Conservation (phyloP, 805 yeast genomes). For the Starmerella apicola region DNA sequence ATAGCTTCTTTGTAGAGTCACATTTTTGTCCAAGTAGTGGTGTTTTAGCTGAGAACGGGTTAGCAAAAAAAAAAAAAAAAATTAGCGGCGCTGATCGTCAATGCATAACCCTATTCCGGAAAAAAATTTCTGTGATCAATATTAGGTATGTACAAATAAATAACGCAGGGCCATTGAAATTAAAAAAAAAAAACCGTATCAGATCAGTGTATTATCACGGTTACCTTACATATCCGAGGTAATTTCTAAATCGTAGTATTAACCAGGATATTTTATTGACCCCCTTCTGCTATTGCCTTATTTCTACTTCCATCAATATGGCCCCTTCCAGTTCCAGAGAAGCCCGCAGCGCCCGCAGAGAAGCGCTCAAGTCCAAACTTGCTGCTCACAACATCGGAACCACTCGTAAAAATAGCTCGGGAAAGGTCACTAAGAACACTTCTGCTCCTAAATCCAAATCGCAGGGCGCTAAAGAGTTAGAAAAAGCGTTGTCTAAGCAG, state of each 20-base stretch:
- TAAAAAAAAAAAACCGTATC: too few relatives aligned
- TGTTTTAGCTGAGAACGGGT: too few relatives aligned
- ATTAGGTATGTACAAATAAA: not conserved
- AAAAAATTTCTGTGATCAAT: not conserved
- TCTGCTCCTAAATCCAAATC: not conserved
- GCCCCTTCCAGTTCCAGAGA: slow-evolving; percentile 1
- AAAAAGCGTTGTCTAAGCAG: too few relatives aligned
- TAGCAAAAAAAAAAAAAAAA: not conserved
- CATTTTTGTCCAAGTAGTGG: too few relatives aligned
- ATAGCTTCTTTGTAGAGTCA: not conserved
- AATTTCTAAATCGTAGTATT: too few relatives aligned
- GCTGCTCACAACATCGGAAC: not conserved
- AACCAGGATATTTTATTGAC: too few relatives aligned
- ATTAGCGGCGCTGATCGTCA: not conserved
- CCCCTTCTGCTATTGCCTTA: not conserved
- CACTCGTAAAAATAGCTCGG: not conserved
- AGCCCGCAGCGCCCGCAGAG: slow-evolving; percentile 14
- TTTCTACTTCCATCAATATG: not conserved
- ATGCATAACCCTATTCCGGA: slow-evolving; percentile 1
- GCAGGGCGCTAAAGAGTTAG: too few relatives aligned
- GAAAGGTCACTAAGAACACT: not conserved
- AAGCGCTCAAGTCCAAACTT: slow-evolving; percentile 5
- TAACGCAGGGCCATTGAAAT: not conserved
- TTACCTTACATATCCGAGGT: too few relatives aligned
- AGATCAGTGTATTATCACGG: too few relatives aligned